Evolutionary conservation across 2,329 filamentous ascomycete genomes (phyloP).

Genomic region (Aspergillus ibericus): DNA sequence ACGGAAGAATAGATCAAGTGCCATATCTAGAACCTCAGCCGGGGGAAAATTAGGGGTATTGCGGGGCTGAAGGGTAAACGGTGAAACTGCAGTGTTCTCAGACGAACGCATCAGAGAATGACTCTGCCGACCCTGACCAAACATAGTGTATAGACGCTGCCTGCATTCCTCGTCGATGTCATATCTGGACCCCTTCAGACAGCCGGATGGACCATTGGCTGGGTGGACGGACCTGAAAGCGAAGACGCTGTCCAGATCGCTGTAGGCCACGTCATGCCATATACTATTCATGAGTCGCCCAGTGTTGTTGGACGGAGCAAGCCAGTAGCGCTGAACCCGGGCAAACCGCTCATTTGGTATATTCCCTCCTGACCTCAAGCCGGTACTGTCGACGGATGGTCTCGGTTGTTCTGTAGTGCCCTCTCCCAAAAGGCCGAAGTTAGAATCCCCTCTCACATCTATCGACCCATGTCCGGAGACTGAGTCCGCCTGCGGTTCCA

Average conservation of each 20-base stretch:
- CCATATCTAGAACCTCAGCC: conserved; percentile 55
- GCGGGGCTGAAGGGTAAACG: conserved; percentile 20
- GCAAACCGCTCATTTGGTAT: conserved; percentile 46
- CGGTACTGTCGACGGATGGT: conserved; percentile 24
- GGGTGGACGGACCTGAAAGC: conserved; percentile 25
- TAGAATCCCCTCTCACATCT: conserved; percentile 29
- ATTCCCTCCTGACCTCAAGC: conserved; percentile 21
- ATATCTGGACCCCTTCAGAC: conserved; percentile 33
- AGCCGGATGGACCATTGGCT: conserved; percentile 20
- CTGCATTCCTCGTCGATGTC: conserved; percentile 46
- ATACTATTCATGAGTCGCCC: conserved; percentile 44
- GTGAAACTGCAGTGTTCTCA: conserved; percentile 18
- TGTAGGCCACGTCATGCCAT: conserved; percentile 42
- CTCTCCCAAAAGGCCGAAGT: conserved; percentile 26
- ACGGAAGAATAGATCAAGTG: conserved; percentile 55
- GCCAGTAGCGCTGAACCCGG: conserved; percentile 45
- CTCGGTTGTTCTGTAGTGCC: conserved; percentile 18
- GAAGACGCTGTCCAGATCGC: conserved; percentile 43
- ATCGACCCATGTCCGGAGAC: conserved; percentile 30
- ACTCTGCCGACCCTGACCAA: conserved; percentile 26
- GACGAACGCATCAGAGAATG: conserved; percentile 21
- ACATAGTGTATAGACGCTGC: conserved; percentile 39
- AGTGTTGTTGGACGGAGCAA: conserved; percentile 38
- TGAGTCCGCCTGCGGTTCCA: conserved; percentile 35
- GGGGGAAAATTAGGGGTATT: conserved; percentile 46